Conservation (phyloP, 768 basidiomycete genomes). For the Collybia mongolica region DNA sequence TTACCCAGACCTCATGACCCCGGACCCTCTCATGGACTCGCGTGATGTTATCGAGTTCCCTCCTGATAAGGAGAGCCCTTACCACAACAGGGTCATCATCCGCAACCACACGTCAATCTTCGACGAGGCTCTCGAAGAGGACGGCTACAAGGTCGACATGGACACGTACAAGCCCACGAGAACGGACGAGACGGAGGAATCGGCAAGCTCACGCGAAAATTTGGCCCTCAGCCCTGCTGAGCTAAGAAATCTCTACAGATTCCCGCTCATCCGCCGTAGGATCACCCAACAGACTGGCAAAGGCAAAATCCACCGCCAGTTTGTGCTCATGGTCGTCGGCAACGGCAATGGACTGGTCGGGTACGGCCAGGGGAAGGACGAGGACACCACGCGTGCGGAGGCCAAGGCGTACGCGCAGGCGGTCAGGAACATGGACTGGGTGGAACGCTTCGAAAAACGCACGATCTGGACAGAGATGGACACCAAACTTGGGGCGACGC, state of each 20-base stretch:
- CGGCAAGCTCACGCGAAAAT: constrained; percentile 22
- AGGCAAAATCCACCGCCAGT: constrained; percentile 74
- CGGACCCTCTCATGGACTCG: constrained; percentile 62
- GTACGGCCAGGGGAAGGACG: constrained; percentile 78
- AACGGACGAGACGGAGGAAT: constrained; percentile 30
- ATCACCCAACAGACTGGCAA: constrained; percentile 92
- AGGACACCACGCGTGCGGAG: constrained; percentile 49
- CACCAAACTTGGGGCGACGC: constrained; percentile 81
- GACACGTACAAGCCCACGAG: constrained; percentile 22
- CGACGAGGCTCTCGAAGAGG: constrained; percentile 33
- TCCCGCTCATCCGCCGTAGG: constrained; percentile 47
- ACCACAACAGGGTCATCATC: constrained; percentile 59
- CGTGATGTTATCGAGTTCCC: constrained; percentile 54
- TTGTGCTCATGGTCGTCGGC: constrained; percentile 70
- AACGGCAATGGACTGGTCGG: constrained; percentile 85
- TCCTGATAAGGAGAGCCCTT: constrained; percentile 49
- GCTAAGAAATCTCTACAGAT: constrained; percentile 30
- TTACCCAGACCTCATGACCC: constrained; percentile 62
- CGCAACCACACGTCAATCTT: constrained; percentile 76
- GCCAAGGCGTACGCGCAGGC: constrained; percentile 66
- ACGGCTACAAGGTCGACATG: constrained; percentile 29
- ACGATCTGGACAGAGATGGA: constrained; percentile 94
- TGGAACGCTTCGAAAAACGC: constrained; percentile 90
- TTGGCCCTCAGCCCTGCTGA: constrained; percentile 19
- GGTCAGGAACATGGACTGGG: constrained; percentile 85